Evolutionary conservation across 2,329 filamentous ascomycete species (phyloP), one percentile per base, ranked within the genome.

Genomic region (Ophiostoma sp.): DNA sequence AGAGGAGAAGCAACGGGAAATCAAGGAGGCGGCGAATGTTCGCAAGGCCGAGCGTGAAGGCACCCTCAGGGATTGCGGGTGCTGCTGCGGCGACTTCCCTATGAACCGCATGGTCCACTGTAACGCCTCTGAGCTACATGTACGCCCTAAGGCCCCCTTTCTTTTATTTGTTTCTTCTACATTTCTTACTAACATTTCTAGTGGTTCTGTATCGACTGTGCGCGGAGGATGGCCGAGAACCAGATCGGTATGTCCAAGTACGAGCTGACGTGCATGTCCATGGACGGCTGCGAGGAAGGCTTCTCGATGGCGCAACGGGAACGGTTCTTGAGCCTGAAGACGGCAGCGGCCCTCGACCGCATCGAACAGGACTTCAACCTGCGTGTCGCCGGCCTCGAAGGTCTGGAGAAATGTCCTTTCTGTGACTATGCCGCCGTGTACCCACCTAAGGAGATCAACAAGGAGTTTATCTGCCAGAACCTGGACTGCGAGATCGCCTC

Each of bases 341-440:
- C 90, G 0, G 83, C 87, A 39, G 82, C 85, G 2, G 91, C 90
- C 9, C 83, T 97, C 2, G 91, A 92, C 72, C 86, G 88, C 28
- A 87, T 95, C 70, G 91, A 95, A 79, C 90, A 93, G 79, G 88
- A 92, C 77, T 87, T 90, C 22, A 87, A 89, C 31, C 84, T 97
- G 52, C 87, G 88, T n/a, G 84, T 88, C 75, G 92, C 93, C 0
- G 88, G 86, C 0, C 86, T 97, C 48, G 89, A 94, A 55, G 89
- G 91, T 75, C 86, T 97, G 1, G 92, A 88, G 42, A 89, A 87
- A 42, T 97, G 94, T 76, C 93, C 93, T 0, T 96, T 94, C 78
- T 97, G 94, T 80, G 90, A 92, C 28, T 97, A 89, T 82, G 93
- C 92, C 57, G 92, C 90, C 45, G 91, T 94, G 74, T 92, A 89